Conservation (phyloP, 2,329 filamentous ascomycete species). For the Mycosphaerella sp. region DNA sequence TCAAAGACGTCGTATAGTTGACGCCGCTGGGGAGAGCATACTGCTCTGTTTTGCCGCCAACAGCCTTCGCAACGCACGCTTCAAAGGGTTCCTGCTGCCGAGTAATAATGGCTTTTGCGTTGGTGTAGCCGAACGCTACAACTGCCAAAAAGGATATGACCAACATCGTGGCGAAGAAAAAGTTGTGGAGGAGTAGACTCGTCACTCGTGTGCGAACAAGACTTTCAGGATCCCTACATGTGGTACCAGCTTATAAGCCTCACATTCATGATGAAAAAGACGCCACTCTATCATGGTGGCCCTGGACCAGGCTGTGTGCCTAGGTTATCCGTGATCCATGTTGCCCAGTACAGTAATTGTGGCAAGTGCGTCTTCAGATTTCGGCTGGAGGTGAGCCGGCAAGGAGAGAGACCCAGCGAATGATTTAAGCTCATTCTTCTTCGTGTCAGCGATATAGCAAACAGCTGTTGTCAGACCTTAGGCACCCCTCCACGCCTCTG, state of each 20-base stretch:
- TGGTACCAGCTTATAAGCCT: no score
- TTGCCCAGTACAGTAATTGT: no score
- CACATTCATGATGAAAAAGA: no score
- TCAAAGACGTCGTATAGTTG: conserved; percentile 6
- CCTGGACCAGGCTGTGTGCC: no score
- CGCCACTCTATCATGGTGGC: no score
- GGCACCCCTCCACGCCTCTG: background rate
- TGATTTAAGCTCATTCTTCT: background rate
- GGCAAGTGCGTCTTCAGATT: background rate
- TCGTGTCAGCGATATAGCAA: background rate
- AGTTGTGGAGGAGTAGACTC: background rate
- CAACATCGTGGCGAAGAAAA: conserved; percentile 3
- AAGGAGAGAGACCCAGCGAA: background rate
- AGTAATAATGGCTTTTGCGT: conserved; percentile 1
- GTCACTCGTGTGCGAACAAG: background rate
- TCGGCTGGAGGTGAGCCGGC: background rate
- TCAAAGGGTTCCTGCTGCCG: conserved; percentile 1
- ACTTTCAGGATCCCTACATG: background rate
- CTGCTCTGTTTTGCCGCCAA: conserved; percentile 3
- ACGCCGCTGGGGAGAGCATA: conserved; percentile 9
- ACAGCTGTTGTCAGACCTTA: background rate
- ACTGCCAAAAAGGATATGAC: background rate
- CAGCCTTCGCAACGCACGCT: conserved; percentile 11
- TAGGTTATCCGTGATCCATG: no score
- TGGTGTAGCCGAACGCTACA: conserved; percentile 1